Conservation (phyloP, 1,139 yeast species). For the Hanseniaspora sp. region DNA sequence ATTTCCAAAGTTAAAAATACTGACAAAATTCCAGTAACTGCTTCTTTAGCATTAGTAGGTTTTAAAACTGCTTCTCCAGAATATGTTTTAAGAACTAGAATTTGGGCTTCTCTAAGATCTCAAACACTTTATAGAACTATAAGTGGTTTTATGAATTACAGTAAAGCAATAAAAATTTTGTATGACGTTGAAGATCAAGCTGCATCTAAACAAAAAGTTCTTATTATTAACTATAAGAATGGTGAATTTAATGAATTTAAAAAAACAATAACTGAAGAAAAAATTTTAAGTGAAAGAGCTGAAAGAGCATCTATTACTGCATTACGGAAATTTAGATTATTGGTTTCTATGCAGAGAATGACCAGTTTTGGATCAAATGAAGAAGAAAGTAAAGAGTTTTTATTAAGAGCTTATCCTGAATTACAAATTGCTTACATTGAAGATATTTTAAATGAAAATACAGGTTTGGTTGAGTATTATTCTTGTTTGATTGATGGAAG, state of each 20-base stretch:
- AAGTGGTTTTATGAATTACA: constrained; percentile 66
- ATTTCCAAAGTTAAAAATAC: constrained; percentile 25
- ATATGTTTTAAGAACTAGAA: constrained; percentile 61
- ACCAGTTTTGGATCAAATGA: constrained; percentile 55
- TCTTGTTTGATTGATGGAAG: constrained; percentile 65
- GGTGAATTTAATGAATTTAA: background rate
- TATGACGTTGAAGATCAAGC: constrained; percentile 60
- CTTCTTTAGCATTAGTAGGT: constrained; percentile 92
- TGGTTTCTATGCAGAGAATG: constrained; percentile 67
- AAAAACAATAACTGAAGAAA: constrained; percentile 41
- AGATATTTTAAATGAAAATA: constrained; percentile 50
- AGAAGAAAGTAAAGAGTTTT: constrained; percentile 57
- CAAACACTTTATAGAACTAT: constrained; percentile 67
- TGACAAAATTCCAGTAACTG: constrained; percentile 85
- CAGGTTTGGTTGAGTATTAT: constrained; percentile 53
- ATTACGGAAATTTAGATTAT: constrained; percentile 59
- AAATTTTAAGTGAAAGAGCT: constrained; percentile 19
- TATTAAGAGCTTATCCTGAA: constrained; percentile 62
- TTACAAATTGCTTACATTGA: constrained; percentile 63
- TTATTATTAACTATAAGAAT: too few species aligned
- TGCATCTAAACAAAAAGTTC: background rate
- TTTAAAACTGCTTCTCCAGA: constrained; percentile 68
- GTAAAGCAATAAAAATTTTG: constrained; percentile 61
- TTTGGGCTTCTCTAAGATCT: constrained; percentile 66
- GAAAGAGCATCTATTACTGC: constrained; percentile 59